These are phyloP conservation scores for Trichoderma atroviride DNA, from an alignment of 2,329 filamentous ascomycete species.

Conservation along the genomic window DNA sequence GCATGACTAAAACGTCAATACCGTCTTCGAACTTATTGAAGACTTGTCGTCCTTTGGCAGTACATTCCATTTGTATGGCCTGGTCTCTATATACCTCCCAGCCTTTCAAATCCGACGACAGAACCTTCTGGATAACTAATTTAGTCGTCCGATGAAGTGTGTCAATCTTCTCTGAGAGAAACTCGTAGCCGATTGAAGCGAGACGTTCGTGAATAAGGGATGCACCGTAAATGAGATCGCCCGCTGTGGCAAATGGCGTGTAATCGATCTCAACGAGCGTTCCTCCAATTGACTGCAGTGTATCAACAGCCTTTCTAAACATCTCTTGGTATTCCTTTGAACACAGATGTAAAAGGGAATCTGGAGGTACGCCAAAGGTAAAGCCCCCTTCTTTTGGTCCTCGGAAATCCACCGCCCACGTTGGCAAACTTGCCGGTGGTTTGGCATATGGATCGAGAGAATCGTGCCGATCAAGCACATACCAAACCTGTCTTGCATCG, in stretches of 20 bases:
- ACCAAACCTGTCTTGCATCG: conserved; percentile 15
- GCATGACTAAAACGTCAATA: conserved; percentile 17
- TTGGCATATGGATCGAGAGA: conserved; percentile 14
- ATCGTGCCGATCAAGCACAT: conserved; percentile 7
- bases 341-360: neutral
- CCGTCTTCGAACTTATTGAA: conserved; percentile 9
- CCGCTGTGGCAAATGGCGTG: conserved; percentile 1
- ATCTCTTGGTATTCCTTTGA: conserved; percentile 1
- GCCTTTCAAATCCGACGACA: neutral
- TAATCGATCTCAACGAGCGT: conserved; percentile 2
- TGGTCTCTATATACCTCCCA: conserved; percentile 18
- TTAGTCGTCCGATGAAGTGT: conserved; percentile 1
- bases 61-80: conserved; percentile 9
- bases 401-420: conserved; percentile 14
- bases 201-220: conserved; percentile 17
- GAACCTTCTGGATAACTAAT: neutral
- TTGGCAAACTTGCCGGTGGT: neutral
- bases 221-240: conserved; percentile 11
- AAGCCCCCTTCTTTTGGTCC: conserved; percentile 8
- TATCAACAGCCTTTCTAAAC: neutral
- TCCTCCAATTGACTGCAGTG: neutral
- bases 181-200: conserved; percentile 14
- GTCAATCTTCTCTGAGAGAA: neutral
- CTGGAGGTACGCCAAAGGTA: neutral
- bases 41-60: neutral